Percentiles rank a stretch among this genome's conserved stretches.
These are phyloP conservation scores for Xerocomellus amylosporus DNA, from an alignment of 768 basidiomycete species.

Conservation along the genomic window DNA sequence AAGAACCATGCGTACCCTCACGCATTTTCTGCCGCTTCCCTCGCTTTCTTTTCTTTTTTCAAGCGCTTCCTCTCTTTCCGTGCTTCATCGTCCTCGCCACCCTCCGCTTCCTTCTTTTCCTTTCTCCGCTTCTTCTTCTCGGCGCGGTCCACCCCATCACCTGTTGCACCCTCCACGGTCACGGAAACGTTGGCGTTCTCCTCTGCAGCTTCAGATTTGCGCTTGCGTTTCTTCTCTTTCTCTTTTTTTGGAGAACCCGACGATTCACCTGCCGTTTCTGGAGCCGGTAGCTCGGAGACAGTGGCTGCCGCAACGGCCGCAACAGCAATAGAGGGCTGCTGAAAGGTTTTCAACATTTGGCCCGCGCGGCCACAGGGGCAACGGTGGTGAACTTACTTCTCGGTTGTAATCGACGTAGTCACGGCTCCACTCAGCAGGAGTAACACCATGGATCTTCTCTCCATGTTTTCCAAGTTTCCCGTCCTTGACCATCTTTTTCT, in stretches of 20 bases:
- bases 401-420: conserved; percentile 94
- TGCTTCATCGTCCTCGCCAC: conserved; percentile 54
- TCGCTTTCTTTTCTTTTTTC: conserved; percentile 67
- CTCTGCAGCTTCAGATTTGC: conserved; percentile 60
- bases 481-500: conserved; percentile 99
- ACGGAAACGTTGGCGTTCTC: conserved; percentile 43
- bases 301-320: conserved; percentile 22
- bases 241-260: conserved; percentile 41
- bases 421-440: conserved; percentile 86
- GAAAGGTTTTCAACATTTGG: conserved; percentile 12
- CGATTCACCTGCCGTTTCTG: conserved; percentile 31
- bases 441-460: conserved; percentile 80
- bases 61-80: conserved; percentile 59
- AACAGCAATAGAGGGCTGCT: conserved; percentile 42
- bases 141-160: conserved; percentile 46
- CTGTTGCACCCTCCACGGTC: conserved; percentile 34
- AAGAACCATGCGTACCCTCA: conserved; percentile 1
- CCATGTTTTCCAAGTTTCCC: conserved; percentile 96
- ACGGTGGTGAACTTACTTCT: conserved; percentile 41
- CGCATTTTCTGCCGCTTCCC: conserved; percentile 37
- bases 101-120: conserved; percentile 50
- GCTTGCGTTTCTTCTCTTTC: conserved; percentile 85
- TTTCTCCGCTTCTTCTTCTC: conserved; percentile 62
- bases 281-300: conserved; percentile 24
- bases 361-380: not conserved